These are phyloP conservation scores for Dendrocalamus sinicus DNA, from an alignment of 176 grass and related monocot genomes.

Conservation along the genomic window DNA sequence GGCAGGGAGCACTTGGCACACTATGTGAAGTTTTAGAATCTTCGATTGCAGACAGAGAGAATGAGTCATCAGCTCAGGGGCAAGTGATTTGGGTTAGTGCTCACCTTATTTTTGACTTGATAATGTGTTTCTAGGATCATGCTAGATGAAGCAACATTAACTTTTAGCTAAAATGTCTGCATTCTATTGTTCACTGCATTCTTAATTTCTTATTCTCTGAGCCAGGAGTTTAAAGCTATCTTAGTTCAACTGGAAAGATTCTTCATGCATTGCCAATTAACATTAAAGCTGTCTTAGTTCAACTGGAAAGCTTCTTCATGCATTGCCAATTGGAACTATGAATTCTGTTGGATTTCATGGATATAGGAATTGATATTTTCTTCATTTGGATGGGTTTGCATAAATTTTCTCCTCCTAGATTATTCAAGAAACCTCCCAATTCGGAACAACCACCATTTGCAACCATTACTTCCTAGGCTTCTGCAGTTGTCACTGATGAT, in stretches of 20 bases:
- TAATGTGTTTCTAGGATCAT: conserved; percentile 32
- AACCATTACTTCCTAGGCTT: background rate
- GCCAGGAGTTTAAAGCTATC: background rate
- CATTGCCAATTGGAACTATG: background rate
- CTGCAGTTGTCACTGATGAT: background rate
- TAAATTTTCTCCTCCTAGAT: background rate
- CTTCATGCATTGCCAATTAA: background rate
- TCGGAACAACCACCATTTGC: background rate
- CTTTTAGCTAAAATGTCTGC: conserved; percentile 26
- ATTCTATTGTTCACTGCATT: conserved; percentile 1
- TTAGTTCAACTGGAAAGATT: too few species aligned
- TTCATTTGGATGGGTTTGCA: background rate
- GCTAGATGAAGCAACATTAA: background rate
- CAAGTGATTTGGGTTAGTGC: conserved; percentile 86
- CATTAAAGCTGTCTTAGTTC: background rate
- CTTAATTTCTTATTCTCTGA: background rate
- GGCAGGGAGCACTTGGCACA: conserved; percentile 69
- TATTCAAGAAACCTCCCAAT: conserved; percentile 4
- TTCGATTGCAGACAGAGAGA: conserved; percentile 53
- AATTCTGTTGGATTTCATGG: background rate
- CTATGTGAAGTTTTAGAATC: conserved; percentile 75
- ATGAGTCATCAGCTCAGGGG: conserved; percentile 52
- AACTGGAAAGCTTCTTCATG: conserved; percentile 25
- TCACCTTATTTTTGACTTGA: conserved; percentile 24
- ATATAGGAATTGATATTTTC: background rate